Evolutionary conservation across 768 basidiomycete genomes (phyloP).

Genomic region (Kwoniella botswanensis): DNA sequence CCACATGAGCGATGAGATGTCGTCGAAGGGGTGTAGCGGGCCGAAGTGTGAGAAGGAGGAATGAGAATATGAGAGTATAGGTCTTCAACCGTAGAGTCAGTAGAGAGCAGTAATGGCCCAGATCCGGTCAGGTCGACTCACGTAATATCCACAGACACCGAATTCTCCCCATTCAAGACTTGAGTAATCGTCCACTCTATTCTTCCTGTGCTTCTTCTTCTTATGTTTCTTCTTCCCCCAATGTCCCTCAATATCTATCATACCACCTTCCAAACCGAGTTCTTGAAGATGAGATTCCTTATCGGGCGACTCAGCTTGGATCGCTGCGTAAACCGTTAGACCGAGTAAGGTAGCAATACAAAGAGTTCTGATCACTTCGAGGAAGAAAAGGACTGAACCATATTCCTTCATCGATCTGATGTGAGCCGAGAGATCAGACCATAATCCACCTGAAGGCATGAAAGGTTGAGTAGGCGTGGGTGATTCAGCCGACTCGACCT

Average conservation of each 20-base stretch:
- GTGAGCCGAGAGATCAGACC: constrained; percentile 60
- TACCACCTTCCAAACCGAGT: not conserved
- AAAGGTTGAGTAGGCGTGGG: constrained; percentile 18
- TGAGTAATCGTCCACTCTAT: constrained; percentile 49
- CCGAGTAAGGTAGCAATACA: constrained; percentile 63
- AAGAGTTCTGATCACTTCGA: constrained; percentile 63
- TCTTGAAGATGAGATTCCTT: not conserved
- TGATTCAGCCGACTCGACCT: constrained; percentile 25
- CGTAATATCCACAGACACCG: constrained; percentile 57
- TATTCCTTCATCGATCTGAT: constrained; percentile 62
- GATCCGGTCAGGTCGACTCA: constrained; percentile 33
- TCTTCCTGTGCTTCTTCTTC: constrained; percentile 53
- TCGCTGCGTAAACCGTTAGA: constrained; percentile 62
- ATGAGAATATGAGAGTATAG: constrained; percentile 62
- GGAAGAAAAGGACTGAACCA: constrained; percentile 61
- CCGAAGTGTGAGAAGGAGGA: constrained; percentile 60
- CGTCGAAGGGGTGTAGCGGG: constrained; percentile 58
- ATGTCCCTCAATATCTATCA: constrained; percentile 22
- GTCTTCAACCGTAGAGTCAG: constrained; percentile 48
- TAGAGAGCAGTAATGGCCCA: not conserved
- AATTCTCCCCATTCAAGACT: constrained; percentile 54
- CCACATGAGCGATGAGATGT: constrained; percentile 62
- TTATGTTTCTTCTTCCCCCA: constrained; percentile 35
- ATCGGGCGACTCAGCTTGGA: constrained; percentile 57
- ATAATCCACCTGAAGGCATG: constrained; percentile 53